These are phyloP conservation scores for Ochetophila trinervis DNA, from an alignment of 306 rosid genomes.

Conservation along the genomic window DNA sequence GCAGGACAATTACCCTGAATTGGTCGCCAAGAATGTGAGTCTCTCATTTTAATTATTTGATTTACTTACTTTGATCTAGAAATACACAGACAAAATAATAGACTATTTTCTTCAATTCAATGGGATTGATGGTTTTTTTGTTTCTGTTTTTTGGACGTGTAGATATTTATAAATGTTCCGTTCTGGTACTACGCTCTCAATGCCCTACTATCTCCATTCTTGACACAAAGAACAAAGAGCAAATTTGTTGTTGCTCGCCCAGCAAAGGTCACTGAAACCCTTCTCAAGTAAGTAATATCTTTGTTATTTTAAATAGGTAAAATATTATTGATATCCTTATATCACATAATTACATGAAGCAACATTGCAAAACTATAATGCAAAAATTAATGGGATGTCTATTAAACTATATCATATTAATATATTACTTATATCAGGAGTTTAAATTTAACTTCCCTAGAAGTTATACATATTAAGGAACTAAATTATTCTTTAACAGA, in stretches of 20 bases:
- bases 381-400: too few relatives aligned
- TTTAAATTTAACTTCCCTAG: background rate
- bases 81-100: too few relatives aligned
- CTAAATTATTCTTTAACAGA: conserved; percentile 2
- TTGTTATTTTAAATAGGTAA: too few relatives aligned
- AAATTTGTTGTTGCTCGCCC: conserved; percentile 53
- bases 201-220: conserved; percentile 65
- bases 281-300: conserved; percentile 31
- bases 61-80: background rate
- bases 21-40: conserved; percentile 80
- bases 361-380: too few relatives aligned
- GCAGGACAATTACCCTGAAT: conserved; percentile 92
- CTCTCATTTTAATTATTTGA: background rate
- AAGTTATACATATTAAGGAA: background rate
- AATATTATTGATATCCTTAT: too few relatives aligned
- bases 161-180: conserved; percentile 91
- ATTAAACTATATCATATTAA: background rate
- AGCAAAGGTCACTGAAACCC: conserved; percentile 44
- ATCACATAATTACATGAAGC: too few relatives aligned
- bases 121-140: background rate
- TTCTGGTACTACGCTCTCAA: conserved; percentile 92
- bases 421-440: background rate
- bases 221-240: conserved; percentile 82
- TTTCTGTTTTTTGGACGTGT: conserved; percentile 5
- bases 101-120: background rate